These are phyloP conservation scores for Cordyceps cicadae DNA, from an alignment of 2,329 filamentous ascomycete genomes.

Conservation along the genomic window DNA sequence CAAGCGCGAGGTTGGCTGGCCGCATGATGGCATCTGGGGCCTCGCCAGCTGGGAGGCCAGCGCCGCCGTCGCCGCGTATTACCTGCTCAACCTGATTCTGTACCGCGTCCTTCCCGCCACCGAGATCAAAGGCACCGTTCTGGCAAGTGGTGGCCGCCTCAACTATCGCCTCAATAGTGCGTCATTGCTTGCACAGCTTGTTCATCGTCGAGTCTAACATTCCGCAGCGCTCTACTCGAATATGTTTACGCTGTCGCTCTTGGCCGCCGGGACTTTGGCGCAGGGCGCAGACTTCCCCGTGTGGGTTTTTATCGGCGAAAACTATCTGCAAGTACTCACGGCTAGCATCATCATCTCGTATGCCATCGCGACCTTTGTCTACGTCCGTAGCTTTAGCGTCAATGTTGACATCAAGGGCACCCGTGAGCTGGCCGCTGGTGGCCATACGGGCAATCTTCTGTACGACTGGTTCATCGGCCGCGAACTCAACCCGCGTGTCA, in stretches of 20 bases:
- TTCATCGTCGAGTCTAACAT: slow-evolving; percentile 12
- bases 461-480: slow-evolving; percentile 98
- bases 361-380: slow-evolving; percentile 66
- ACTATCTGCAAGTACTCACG: slow-evolving; percentile 79
- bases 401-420: slow-evolving; percentile 62
- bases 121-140: slow-evolving; percentile 59
- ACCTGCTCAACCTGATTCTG: slow-evolving; percentile 64
- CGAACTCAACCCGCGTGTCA: slow-evolving; percentile 83
- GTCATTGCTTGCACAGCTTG: slow-evolving; percentile 13
- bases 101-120: slow-evolving; percentile 69
- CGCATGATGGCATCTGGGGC: slow-evolving; percentile 58
- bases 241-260: slow-evolving; percentile 60
- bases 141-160: slow-evolving; percentile 63
- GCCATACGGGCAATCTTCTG: slow-evolving; percentile 72
- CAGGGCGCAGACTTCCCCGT: slow-evolving; percentile 76
- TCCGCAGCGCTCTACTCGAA: slow-evolving; percentile 64
- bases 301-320: slow-evolving; percentile 89
- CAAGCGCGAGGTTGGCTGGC: slow-evolving; percentile 78
- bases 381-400: slow-evolving; percentile 73
- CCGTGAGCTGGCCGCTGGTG: slow-evolving; percentile 74
- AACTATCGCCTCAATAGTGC: slow-evolving; percentile 76
- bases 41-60: slow-evolving; percentile 63
- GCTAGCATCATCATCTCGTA: slow-evolving; percentile 73
- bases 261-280: slow-evolving; percentile 63
- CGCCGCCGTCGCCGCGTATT: slow-evolving; percentile 68